A percentile compares a stretch with the other conserved stretches of the same genome.
Conservation (phyloP, 805 yeast species). For the Metschnikowia noctiluminum region DNA sequence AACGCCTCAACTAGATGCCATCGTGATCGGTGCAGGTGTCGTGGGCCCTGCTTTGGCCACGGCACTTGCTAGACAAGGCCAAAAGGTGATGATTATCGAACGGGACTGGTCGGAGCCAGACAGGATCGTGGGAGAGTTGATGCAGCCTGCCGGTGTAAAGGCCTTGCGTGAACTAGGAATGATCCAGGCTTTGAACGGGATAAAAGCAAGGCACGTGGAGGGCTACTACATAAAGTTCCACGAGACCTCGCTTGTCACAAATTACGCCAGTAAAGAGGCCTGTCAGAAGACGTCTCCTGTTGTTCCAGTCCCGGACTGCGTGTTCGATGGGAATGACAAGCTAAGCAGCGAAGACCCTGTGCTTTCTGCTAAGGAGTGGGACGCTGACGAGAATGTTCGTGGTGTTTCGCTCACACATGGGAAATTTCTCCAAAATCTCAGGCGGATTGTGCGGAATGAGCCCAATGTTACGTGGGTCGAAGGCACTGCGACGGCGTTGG, state of each 20-base stretch:
- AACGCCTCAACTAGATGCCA: slow-evolving; percentile 51
- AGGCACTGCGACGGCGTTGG: slow-evolving; percentile 73
- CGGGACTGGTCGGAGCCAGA: slow-evolving; percentile 92
- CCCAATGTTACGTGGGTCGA: slow-evolving; percentile 74
- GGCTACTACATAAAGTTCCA: slow-evolving; percentile 81
- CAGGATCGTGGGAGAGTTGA: slow-evolving; percentile 92
- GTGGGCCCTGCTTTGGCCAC: slow-evolving; percentile 93
- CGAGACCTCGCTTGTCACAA: slow-evolving; percentile 53
- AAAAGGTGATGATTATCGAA: slow-evolving; percentile 75
- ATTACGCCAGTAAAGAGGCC: slow-evolving; percentile 63
- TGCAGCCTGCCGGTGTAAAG: slow-evolving; percentile 95
- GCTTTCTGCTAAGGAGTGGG: slow-evolving; percentile 51
- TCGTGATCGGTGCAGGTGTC: slow-evolving; percentile 98
- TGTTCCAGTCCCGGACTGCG: slow-evolving; percentile 53
- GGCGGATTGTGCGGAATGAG: slow-evolving; percentile 65
- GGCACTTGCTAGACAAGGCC: slow-evolving; percentile 85
- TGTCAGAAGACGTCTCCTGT: slow-evolving; percentile 41
- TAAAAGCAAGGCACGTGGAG: slow-evolving; percentile 69
- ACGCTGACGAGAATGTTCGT: slow-evolving; percentile 49
- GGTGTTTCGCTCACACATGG: slow-evolving; percentile 97
- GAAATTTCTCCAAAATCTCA: slow-evolving; percentile 70
- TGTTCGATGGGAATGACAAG: slow-evolving; percentile 57
- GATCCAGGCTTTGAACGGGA: slow-evolving; percentile 67
- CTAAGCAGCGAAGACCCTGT: slow-evolving; percentile 43
- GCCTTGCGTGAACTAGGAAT: slow-evolving; percentile 81